Conservation (phyloP, 805 yeast genomes). For the Nakazawaea ishiwadae region DNA sequence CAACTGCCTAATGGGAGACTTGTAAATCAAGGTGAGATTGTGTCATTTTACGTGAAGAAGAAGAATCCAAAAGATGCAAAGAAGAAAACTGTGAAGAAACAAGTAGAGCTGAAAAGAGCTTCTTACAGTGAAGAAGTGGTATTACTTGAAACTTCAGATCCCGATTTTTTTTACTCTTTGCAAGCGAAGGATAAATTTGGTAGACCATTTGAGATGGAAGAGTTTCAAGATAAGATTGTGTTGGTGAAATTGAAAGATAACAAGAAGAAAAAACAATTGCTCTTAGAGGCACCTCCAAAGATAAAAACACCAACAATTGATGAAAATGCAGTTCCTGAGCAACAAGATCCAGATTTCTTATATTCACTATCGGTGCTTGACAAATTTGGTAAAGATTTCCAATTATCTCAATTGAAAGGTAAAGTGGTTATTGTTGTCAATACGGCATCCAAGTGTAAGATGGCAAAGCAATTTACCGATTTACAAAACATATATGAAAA, state of each 20-base stretch:
- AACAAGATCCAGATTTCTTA: constrained; percentile 27
- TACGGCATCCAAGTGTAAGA: constrained; percentile 23
- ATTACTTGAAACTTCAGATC: constrained; percentile 8
- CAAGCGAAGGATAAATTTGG: constrained; percentile 8
- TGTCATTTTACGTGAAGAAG: constrained; percentile 7
- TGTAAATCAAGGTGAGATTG: constrained; percentile 7
- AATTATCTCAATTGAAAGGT: constrained; percentile 60
- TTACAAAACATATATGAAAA: constrained; percentile 54
- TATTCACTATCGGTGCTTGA: constrained; percentile 64
- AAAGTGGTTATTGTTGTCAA: constrained; percentile 67
- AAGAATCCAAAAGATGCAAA: not conserved
- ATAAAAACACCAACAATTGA: not conserved
- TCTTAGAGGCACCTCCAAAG: not conserved
- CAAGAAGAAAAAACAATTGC: not conserved
- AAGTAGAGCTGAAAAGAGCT: not conserved
- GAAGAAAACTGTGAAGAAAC: not conserved
- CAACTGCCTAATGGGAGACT: too few species aligned
- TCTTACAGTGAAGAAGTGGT: not conserved
- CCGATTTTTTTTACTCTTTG: constrained; percentile 5
- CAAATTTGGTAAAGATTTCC: constrained; percentile 51
- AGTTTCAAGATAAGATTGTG: constrained; percentile 6
- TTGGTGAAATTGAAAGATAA: constrained; percentile 3
- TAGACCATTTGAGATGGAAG: constrained; percentile 5
- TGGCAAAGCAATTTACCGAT: constrained; percentile 59
- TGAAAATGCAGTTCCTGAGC: not conserved